A percentile compares a stretch with the other conserved stretches of the same genome.
These are phyloP conservation scores for Podospora pseudoanserina DNA, from an alignment of 495 filamentous ascomycete genomes.

Conservation along the genomic window DNA sequence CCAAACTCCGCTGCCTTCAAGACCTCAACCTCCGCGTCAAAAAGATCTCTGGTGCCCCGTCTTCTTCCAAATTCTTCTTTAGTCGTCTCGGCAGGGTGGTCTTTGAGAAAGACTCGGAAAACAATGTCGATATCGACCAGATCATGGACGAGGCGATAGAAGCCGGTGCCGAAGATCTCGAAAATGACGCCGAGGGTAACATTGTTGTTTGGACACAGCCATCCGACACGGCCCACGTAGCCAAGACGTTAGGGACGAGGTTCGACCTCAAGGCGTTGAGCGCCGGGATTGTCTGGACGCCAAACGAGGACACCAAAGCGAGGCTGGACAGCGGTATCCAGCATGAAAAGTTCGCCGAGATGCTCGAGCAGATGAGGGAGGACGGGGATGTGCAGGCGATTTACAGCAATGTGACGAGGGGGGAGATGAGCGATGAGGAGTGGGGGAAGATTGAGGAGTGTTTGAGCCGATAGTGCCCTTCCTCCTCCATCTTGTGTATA, in stretches of 20 bases:
- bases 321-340: slow-evolving; percentile 47
- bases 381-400: slow-evolving; percentile 64
- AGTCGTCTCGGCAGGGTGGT: slow-evolving; percentile 67
- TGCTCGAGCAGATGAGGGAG: slow-evolving; percentile 53
- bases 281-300: slow-evolving; percentile 79
- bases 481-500: not conserved
- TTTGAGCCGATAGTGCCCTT: not conserved
- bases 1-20: slow-evolving; percentile 64
- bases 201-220: slow-evolving; percentile 75
- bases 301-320: slow-evolving; percentile 74
- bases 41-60: slow-evolving; percentile 60
- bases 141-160: slow-evolving; percentile 83
- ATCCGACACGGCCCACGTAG: slow-evolving; percentile 59
- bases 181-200: slow-evolving; percentile 63
- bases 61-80: slow-evolving; percentile 80
- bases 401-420: slow-evolving; percentile 58
- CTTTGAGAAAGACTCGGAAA: slow-evolving; percentile 55
- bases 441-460: slow-evolving; percentile 42
- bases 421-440: slow-evolving; percentile 40
- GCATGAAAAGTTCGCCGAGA: slow-evolving; percentile 49
- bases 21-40: slow-evolving; percentile 68
- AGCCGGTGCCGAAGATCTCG: slow-evolving; percentile 76
- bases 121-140: slow-evolving; percentile 59
- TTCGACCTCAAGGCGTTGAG: slow-evolving; percentile 62
- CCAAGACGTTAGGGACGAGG: slow-evolving; percentile 55